Base-by-base conservation (phyloP, 345 rosid genomes). In the Ceriops zippeliana region DNA sequence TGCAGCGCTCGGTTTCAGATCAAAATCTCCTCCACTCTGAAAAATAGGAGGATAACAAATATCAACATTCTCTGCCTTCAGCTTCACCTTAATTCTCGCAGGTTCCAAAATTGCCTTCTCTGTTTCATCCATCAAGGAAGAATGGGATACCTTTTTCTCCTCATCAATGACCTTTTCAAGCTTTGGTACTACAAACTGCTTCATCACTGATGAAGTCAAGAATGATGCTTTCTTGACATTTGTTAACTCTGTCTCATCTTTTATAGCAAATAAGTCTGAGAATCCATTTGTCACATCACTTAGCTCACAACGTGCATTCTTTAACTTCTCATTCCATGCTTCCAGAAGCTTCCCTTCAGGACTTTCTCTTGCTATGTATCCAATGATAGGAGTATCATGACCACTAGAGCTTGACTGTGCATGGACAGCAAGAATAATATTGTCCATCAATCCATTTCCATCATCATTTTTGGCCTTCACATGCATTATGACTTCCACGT, bases 1-100 rank as follows among this genome's bases (percentile, higher is more conserved):
- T 24, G 90, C 84, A 27, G 99, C 99, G 74, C 96, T 93, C 30
- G 98, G 98, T 68, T 82, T 89, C 70, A 93, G 91, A 85, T 93
- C 97, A 82, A 89, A 93, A 58, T 82, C 73, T 22, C 90, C 97
- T 66, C 99, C 99, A 72, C 97, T 93, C 76, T 91, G 99, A 73
- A 93, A 91, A 62, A 93, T 87, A 1, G 97, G 97, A 63, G 97
- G 99, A 69, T 93, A 93, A 73, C 99, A 93, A 52, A 91, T 91
- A 71, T 93, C 99, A 54, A 93, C 92, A 70, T 91, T 93, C 72
- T 87, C 96, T 47, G 95, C 84, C 86, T 77, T 91, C 75, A 91
- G 84, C 86, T 91, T 93, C 72, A 88, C 93, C 73, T 85, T 81
- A 67, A 90, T 90, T 74, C 79, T 87, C 38, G 95, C 70, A 38